A percentile compares a stretch with the other conserved stretches of the same genome.
phyloP scores from a whole-genome alignment of 805 yeast species.

The Lipomyces kockii region DNA sequence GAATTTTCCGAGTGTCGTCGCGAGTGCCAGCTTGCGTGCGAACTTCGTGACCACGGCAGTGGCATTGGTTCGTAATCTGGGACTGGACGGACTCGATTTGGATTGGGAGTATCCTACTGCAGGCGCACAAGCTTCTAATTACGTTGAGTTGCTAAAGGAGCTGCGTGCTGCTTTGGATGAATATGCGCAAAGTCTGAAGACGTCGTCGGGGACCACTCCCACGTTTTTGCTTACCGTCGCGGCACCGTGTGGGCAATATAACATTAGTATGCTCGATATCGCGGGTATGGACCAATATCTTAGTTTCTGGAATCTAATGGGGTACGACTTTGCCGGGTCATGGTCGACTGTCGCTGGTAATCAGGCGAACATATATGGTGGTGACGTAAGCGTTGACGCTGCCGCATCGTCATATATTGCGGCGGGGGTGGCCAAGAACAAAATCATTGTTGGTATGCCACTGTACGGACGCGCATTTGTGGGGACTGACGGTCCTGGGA shows the following conservation, averaged over 20 bases:
- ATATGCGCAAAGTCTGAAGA: constrained; percentile 44
- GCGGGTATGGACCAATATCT: constrained; percentile 61
- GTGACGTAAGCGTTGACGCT: constrained; percentile 53
- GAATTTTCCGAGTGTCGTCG: constrained; percentile 50
- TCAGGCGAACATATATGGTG: constrained; percentile 71
- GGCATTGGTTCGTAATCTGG: constrained; percentile 49
- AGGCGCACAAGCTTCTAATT: constrained; percentile 51
- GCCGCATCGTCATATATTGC: constrained; percentile 54
- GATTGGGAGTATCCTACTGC: constrained; percentile 90
- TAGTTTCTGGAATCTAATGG: constrained; percentile 84
- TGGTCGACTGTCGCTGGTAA: constrained; percentile 54
- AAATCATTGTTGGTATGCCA: constrained; percentile 77
- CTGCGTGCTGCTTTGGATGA: constrained; percentile 50
- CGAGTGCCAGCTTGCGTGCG: constrained; percentile 47
- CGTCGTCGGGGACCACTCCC: constrained; percentile 5
- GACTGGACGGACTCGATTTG: constrained; percentile 88
- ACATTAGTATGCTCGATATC: constrained; percentile 49
- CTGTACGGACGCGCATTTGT: constrained; percentile 70
- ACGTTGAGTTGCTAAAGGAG: constrained; percentile 51
- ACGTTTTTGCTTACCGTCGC: constrained; percentile 68
- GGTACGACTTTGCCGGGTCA: constrained; percentile 82
- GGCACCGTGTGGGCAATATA: constrained; percentile 65
- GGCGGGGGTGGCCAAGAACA: constrained; percentile 47
- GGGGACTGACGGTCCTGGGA: constrained; percentile 51
- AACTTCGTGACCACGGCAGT: constrained; percentile 58